These are phyloP conservation scores for Gryganskiella cystojenkinii DNA, from an alignment of 192 early-diverging fungal genomes.

Conservation along the genomic window DNA sequence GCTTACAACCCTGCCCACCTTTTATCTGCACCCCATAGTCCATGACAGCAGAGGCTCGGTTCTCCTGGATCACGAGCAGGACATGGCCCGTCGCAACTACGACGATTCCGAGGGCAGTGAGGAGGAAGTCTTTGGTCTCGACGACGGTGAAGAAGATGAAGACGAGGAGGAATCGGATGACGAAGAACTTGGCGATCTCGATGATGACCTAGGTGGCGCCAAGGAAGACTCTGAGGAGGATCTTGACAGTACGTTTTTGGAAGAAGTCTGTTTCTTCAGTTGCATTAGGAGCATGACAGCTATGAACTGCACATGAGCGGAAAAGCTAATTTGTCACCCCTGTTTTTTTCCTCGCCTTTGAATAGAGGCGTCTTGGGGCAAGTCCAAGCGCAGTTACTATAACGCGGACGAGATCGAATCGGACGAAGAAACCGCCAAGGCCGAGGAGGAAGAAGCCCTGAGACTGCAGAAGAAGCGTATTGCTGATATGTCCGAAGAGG, in stretches of 20 bases:
- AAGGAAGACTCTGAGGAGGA: constrained; percentile 49
- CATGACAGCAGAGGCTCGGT: constrained; percentile 41
- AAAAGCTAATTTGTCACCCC: background rate
- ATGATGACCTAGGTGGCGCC: constrained; percentile 37
- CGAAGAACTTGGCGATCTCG: constrained; percentile 39
- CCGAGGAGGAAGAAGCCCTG: constrained; percentile 90
- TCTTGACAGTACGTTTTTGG: constrained; percentile 45
- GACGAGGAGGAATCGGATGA: constrained; percentile 58
- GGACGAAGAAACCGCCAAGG: constrained; percentile 82
- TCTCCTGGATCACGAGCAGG: constrained; percentile 41
- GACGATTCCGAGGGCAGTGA: constrained; percentile 73
- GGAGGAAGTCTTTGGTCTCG: constrained; percentile 83
- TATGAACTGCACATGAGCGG: too few relatives aligned
- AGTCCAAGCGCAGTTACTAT: constrained; percentile 81
- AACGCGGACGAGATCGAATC: constrained; percentile 82
- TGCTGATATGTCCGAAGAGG: constrained; percentile 83
- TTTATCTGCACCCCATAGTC: constrained; percentile 9
- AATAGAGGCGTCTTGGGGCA: constrained; percentile 84
- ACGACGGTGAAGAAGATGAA: constrained; percentile 54
- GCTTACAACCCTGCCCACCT: too few relatives aligned
- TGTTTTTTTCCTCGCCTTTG: constrained; percentile 4
- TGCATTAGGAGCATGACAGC: too few relatives aligned
- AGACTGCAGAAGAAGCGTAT: constrained; percentile 85
- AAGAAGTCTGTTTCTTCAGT: background rate
- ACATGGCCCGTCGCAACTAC: constrained; percentile 19